These are phyloP conservation scores for Phytophthora hibernalis DNA, from an alignment of 352 stramenopile genomes.

Conservation along the genomic window DNA sequence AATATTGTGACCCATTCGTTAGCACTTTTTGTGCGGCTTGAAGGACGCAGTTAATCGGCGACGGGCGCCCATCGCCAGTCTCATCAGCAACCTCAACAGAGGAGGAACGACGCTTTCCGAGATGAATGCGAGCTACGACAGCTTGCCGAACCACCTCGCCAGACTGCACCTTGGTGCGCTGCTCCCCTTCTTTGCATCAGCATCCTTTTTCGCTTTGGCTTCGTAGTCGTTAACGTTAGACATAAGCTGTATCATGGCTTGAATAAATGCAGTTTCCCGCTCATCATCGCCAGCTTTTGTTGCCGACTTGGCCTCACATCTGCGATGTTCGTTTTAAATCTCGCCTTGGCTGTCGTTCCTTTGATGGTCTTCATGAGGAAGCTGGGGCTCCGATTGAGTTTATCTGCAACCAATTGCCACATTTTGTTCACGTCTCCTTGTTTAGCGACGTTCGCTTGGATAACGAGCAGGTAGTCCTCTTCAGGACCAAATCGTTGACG, in stretches of 20 bases:
- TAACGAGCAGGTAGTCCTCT: constrained; percentile 15
- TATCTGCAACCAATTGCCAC: constrained; percentile 1
- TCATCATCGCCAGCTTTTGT: constrained; percentile 4
- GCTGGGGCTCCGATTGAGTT: constrained; percentile 9
- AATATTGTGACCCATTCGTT: too few relatives aligned
- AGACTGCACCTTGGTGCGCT: not conserved
- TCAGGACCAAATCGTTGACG: constrained; percentile 15
- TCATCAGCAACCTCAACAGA: not conserved
- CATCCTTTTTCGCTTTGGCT: not conserved
- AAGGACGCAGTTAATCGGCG: too few relatives aligned
- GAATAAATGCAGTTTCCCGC: constrained; percentile 1
- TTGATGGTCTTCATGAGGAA: constrained; percentile 16
- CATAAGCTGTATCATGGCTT: not conserved
- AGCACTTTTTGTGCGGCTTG: not conserved
- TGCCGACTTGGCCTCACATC: constrained; percentile 9
- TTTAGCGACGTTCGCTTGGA: constrained; percentile 11
- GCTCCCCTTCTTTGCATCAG: not conserved
- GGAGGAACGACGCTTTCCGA: constrained; percentile 1
- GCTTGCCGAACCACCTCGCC: constrained; percentile 8
- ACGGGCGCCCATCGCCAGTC: too few relatives aligned
- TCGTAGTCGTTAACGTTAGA: not conserved
- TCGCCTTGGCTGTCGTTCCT: not conserved
- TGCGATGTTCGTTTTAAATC: constrained; percentile 16
- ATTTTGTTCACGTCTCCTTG: constrained; percentile 14
- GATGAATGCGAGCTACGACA: not conserved